phyloP scores from a whole-genome alignment of 805 yeast genomes.

The Yarrowia sp. region DNA sequence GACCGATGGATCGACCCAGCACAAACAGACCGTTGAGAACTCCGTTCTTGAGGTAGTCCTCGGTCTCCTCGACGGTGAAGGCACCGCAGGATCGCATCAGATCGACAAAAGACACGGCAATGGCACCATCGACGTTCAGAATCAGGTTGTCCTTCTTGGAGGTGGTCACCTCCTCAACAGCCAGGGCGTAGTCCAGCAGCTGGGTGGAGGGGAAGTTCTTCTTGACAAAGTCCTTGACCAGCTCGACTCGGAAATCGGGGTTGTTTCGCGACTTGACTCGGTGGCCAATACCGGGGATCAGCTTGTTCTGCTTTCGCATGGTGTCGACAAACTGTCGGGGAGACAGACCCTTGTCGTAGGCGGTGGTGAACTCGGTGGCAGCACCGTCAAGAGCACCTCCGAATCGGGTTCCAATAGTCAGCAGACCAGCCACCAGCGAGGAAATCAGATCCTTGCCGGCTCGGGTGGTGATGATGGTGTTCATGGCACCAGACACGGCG shows the following conservation, averaged over 20 bases:
- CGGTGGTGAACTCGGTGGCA: conserved; percentile 55
- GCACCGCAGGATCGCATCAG: conserved; percentile 56
- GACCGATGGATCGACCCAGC: conserved; percentile 56
- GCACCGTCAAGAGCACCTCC: conserved; percentile 59
- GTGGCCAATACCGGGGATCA: conserved; percentile 58
- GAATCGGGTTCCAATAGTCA: conserved; percentile 56
- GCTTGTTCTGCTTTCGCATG: conserved; percentile 57
- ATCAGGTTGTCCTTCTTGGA: conserved; percentile 58
- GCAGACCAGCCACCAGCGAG: conserved; percentile 55
- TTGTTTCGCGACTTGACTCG: conserved; percentile 57
- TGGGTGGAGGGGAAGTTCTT: conserved; percentile 55
- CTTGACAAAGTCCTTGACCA: conserved; percentile 56
- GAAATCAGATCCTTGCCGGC: conserved; percentile 58
- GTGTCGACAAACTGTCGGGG: conserved; percentile 57
- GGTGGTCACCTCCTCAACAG: conserved; percentile 59
- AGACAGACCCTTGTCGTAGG: conserved; percentile 55
- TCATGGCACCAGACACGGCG: conserved; percentile 58
- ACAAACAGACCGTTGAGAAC: conserved; percentile 58
- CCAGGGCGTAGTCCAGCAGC: conserved; percentile 55
- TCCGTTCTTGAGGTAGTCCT: conserved; percentile 55
- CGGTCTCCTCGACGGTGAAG: conserved; percentile 55
- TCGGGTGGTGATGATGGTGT: conserved; percentile 57
- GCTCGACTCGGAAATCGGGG: conserved; percentile 58
- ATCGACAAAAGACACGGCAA: conserved; percentile 56
- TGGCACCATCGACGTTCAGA: conserved; percentile 56